phyloP scores from a whole-genome alignment of 768 basidiomycete genomes.

The Dentipellis sp. region DNA sequence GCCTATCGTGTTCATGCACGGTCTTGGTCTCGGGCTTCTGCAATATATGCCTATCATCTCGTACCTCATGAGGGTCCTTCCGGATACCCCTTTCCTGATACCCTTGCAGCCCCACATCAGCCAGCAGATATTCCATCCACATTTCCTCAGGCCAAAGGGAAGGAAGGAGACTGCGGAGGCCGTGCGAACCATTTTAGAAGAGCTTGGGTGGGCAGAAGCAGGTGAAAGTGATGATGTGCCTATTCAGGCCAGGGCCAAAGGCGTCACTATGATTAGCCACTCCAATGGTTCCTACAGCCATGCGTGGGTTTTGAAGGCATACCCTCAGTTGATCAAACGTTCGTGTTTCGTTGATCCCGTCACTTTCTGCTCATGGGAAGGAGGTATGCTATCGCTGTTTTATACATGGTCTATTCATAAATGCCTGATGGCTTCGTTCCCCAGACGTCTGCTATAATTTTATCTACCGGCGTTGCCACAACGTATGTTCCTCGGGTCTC shows the following conservation, averaged over 20 bases:
- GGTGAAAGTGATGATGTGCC: slow-evolving; percentile 10
- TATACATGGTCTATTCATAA: no score
- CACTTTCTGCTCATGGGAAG: slow-evolving; percentile 91
- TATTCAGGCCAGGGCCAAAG: slow-evolving; percentile 26
- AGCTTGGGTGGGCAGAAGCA: slow-evolving; percentile 55
- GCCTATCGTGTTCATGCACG: slow-evolving; percentile 82
- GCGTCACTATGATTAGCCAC: slow-evolving; percentile 77
- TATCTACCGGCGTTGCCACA: slow-evolving; percentile 61
- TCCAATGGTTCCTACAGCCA: slow-evolving; percentile 85
- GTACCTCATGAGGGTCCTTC: slow-evolving; percentile 44
- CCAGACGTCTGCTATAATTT: slow-evolving; percentile 88
- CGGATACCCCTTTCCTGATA: slow-evolving; percentile 68
- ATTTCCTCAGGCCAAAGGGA: slow-evolving; percentile 63
- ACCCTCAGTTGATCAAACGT: slow-evolving; percentile 56
- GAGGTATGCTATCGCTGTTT: slow-evolving; percentile 41
- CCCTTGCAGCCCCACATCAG: slow-evolving; percentile 80
- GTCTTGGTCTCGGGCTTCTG: slow-evolving; percentile 74
- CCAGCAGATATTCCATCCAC: slow-evolving; percentile 73
- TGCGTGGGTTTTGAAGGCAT: slow-evolving; percentile 81
- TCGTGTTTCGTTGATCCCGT: slow-evolving; percentile 91
- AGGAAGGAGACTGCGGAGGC: slow-evolving; percentile 47
- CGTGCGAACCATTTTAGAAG: slow-evolving; percentile 45
- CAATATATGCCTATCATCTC: slow-evolving; percentile 60
- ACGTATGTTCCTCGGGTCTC: slow-evolving; percentile 31
- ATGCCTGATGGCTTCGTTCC: neutral